These are phyloP conservation scores for Forsythia viridissima DNA, from an alignment of 257 asterid genomes.

Conservation along the genomic window DNA sequence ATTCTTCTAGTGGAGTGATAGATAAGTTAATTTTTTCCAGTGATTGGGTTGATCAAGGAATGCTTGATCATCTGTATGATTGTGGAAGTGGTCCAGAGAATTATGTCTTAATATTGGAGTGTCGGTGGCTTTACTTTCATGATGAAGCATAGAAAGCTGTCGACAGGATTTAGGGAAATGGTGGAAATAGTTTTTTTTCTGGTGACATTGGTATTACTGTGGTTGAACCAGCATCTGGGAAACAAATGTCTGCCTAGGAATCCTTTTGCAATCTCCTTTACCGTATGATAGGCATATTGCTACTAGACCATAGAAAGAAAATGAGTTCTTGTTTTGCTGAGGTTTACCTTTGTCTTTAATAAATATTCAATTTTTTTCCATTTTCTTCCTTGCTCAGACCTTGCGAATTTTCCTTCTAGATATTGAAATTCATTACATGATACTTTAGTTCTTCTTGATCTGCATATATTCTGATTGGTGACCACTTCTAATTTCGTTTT, in stretches of 20 bases:
- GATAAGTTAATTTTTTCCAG: background rate
- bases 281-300: background rate
- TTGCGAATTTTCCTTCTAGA: background rate
- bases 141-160: background rate
- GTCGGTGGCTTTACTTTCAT: background rate
- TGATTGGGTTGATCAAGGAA: background rate
- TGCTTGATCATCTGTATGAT: background rate
- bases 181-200: background rate
- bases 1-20: background rate
- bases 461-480: background rate
- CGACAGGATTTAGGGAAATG: background rate
- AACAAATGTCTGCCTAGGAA: no score
- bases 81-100: background rate
- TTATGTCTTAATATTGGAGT: background rate
- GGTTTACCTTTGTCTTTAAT: background rate
- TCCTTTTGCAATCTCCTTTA: no score
- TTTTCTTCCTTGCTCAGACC: no score
- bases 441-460: background rate
- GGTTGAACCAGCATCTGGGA: background rate
- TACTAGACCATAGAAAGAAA: conserved; percentile 5
- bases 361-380: background rate
- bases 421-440: background rate
- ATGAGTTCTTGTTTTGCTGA: background rate
- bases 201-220: background rate
- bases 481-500: background rate